Conservation (phyloP, 768 basidiomycete species). For the Amanita polypyramis region DNA sequence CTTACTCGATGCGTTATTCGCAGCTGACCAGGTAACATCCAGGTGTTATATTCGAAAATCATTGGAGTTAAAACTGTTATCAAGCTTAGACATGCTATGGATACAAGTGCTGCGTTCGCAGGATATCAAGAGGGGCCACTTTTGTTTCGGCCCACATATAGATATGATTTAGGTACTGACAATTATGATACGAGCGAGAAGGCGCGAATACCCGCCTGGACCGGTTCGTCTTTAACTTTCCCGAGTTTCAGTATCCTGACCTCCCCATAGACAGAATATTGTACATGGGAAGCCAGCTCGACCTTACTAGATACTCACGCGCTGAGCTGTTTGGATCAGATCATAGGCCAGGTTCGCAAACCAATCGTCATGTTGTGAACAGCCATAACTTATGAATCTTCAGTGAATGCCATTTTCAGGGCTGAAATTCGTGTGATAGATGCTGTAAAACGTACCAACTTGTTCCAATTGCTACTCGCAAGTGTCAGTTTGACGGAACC, state of each 20-base stretch:
- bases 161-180: conserved; percentile 76
- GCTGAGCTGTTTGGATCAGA: conserved; percentile 88
- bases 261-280: conserved; percentile 72
- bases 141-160: conserved; percentile 91
- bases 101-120: conserved; percentile 59
- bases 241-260: conserved; percentile 7
- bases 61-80: conserved; percentile 5
- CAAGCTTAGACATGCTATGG: conserved; percentile 68
- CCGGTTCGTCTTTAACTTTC: conserved; percentile 43
- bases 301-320: conserved; percentile 70
- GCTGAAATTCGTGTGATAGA: conserved; percentile 76
- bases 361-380: conserved; percentile 7
- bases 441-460: conserved; percentile 53
- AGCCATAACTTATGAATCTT: conserved; percentile 1
- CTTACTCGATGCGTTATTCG: conserved; percentile 64
- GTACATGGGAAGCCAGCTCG: conserved; percentile 63
- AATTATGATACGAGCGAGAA: conserved; percentile 95
- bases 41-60: not conserved
- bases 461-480: conserved; percentile 61
- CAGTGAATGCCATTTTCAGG: conserved; percentile 80
- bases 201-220: conserved; percentile 95
- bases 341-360: conserved; percentile 70
- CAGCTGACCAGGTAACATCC: conserved; percentile 68
- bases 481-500: conserved; percentile 50
- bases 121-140: conserved; percentile 87